Evolutionary conservation across 2,329 filamentous ascomycete genomes (phyloP).

Genomic region (Penicillium italicum): DNA sequence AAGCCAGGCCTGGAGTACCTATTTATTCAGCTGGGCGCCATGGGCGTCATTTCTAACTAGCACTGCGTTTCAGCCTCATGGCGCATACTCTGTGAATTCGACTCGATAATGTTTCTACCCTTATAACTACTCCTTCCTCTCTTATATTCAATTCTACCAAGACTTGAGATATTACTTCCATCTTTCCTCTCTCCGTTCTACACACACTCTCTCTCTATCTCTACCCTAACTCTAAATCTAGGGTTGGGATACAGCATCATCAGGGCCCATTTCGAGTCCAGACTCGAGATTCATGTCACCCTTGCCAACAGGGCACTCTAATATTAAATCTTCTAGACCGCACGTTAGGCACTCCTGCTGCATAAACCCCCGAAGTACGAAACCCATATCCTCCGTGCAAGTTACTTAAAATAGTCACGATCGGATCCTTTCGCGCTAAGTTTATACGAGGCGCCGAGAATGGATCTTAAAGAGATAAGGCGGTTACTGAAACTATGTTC

Average conservation of each 20-base stretch:
- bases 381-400: background rate
- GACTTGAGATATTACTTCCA: background rate
- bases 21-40: slow-evolving; percentile 9
- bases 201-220: background rate
- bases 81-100: background rate
- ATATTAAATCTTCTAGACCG: background rate
- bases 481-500: background rate
- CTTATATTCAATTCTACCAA: background rate
- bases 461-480: background rate
- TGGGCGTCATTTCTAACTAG: slow-evolving; percentile 1
- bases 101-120: background rate
- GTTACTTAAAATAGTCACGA: background rate
- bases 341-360: background rate
- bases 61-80: slow-evolving; percentile 11
- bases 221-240: background rate
- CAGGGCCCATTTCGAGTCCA: slow-evolving; percentile 3
- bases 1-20: background rate
- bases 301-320: background rate
- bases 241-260: slow-evolving; percentile 11
- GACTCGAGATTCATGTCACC: background rate
- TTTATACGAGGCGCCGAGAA: background rate
- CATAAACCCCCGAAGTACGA: background rate
- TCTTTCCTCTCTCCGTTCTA: background rate
- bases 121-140: background rate
- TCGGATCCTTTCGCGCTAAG: background rate